Evolutionary conservation across 345 rosid species (phyloP).

Genomic region (Hypericum androsaemum): DNA sequence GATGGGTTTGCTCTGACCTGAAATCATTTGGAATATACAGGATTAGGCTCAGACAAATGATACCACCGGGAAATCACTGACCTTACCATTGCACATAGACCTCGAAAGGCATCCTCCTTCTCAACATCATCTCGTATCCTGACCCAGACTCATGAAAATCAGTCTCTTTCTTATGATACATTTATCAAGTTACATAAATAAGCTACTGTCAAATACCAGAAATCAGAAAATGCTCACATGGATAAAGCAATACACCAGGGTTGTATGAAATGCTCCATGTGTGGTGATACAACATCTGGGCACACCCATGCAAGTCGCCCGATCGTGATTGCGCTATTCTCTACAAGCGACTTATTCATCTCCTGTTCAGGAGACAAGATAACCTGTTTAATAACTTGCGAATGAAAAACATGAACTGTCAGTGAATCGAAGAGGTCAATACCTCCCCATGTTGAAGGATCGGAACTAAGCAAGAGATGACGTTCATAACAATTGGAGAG

Average conservation of each 20-base stretch:
- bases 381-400: background rate
- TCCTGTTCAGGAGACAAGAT: constrained; percentile 32
- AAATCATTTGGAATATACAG: constrained; percentile 11
- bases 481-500: constrained; percentile 68
- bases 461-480: constrained; percentile 56
- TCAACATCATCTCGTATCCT: constrained; percentile 97
- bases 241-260: constrained; percentile 91
- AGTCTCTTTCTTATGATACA: background rate
- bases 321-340: constrained; percentile 94
- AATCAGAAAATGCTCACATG: constrained; percentile 39
- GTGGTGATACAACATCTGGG: constrained; percentile 93
- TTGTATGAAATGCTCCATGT: constrained; percentile 97
- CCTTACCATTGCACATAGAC: constrained; percentile 90
- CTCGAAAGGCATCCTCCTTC: constrained; percentile 96
- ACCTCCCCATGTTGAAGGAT: constrained; percentile 86
- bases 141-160: constrained; percentile 10
- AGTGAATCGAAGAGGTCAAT: constrained; percentile 4
- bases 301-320: constrained; percentile 98
- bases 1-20: constrained; percentile 91
- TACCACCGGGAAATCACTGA: background rate
- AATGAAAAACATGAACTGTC: background rate
- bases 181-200: too few relatives aligned
- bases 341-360: constrained; percentile 74
- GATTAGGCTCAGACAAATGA: background rate
- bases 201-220: too few relatives aligned